Evolutionary conservation across 257 asterid genomes (phyloP), one percentile per base, ranked within the genome.

Genomic region (Leonotis leonurus): DNA sequence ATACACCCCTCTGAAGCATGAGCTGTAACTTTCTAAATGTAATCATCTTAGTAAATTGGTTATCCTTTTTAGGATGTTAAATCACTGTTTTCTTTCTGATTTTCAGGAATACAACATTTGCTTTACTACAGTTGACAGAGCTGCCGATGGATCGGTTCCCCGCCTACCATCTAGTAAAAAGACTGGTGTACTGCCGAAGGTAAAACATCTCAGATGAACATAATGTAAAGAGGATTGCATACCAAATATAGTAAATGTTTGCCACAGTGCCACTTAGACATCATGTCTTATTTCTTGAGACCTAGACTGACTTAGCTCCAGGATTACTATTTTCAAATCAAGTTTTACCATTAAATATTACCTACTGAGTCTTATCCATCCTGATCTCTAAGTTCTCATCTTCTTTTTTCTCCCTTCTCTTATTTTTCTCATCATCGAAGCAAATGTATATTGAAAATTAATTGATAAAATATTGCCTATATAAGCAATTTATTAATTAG

Each of bases 41-140:
- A 53, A 18, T 57, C 59, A 22, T 55, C 63, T 50, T 48, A 65
- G 20, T 43, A 60, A n/a, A 20, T 33, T n/a, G 54, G 6, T 37
- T 36, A 69, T 63, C 27, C 36, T 33, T 35, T 41, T 30, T 27
- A 67, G 27, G 44, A 52, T 36, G n/a, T 22, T 43, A 22, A 68
- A 11, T 32, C 24, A 52, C n/a, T 57, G 3, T 24, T 68, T 22
- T 52, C 55, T 49, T n/a, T 43, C 26, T 20, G 20, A 13, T 37
- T 46, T 70, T 64, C 87, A 93, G 99, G 99, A 93, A 62, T 93
- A 86, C 77, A 93, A 93, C 72, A 89, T 93, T 62, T 93, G 99
- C 72, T 93, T 93, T 84, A 93, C 99, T 14, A 93, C 99, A 17
- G 97, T 89, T 63, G 94, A 93, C 56, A 79, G 87, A 71, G 77